Base-by-base conservation (phyloP, 306 rosid species). In the Cotoneaster glaucophyllus region DNA sequence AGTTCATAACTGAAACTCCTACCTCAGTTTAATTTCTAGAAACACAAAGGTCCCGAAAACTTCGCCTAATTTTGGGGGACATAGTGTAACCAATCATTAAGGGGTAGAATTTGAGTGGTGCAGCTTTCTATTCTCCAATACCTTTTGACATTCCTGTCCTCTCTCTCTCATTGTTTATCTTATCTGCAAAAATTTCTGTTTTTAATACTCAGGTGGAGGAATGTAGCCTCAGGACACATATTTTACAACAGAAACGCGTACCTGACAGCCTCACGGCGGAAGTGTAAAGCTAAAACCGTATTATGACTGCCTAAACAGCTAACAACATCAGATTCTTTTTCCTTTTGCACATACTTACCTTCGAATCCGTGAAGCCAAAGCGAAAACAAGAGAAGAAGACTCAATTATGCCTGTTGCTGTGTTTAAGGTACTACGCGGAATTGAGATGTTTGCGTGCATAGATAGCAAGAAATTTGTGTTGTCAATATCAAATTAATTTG, bases 161-260 rank as follows among this genome's bases (percentile, higher is more conserved):
- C 24, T 54, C 64, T 70, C 8, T 63, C 58, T 69, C 81, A 19
- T 32, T 26, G 8, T 82, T 75, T 39, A 71, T 50, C 74, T 62
- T 71, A 24, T 71, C 37, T 41, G n/a, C 71, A 52, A 75, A 73
- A 13, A 4, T 8, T 71, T 2, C 7, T 31, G 52, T 53, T 29
- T 62, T 26, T 28, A 25, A 26, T 85, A 81, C 41, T 69, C 97
- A 92, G 97, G 96, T 95, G 83, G 85, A 73, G 78, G 97, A 90
- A 79, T 74, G 79, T 80, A 92, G 99, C 90, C 73, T 90, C 85
- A 86, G 87, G 88, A 78, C 97, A 45, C 96, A 95, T 78, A 70
- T 81, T 70, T 44, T 88, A 82, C 97, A 94, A 84, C 73, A 77
- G 77, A 84, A 86, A 78, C 80, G 89, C 63, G 68, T 73, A 77